Evolutionary conservation across 148 eudicot genomes (phyloP).

Genomic region (Amaranthus palmeri): DNA sequence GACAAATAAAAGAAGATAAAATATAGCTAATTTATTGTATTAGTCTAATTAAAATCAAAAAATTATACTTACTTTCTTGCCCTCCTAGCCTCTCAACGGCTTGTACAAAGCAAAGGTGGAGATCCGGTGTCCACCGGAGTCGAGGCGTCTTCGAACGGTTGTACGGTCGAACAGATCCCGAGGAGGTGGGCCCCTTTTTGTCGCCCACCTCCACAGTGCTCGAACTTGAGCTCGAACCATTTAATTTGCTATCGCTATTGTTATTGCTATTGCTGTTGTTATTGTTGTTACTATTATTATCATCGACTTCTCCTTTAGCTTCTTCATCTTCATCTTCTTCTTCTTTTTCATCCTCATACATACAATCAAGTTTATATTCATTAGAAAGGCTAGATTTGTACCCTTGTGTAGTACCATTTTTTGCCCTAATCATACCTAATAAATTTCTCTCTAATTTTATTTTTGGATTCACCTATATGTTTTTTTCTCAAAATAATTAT

Average conservation of each 20-base stretch:
- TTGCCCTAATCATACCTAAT: conserved; percentile 21
- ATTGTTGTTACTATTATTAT: neutral
- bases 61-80: conserved; percentile 62
- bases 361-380: conserved; percentile 16
- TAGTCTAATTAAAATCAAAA: neutral
- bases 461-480: conserved; percentile 13
- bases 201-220: conserved; percentile 67
- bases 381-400: conserved; percentile 35
- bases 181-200: conserved; percentile 35
- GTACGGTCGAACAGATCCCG: conserved; percentile 75
- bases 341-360: conserved; percentile 22
- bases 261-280: neutral
- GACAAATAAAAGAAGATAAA: too few relatives aligned
- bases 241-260: conserved; percentile 25
- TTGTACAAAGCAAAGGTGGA: conserved; percentile 77
- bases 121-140: conserved; percentile 92
- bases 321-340: conserved; percentile 13
- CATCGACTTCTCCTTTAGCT: conserved; percentile 14
- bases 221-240: conserved; percentile 66
- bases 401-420: conserved; percentile 32
- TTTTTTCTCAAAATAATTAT: conserved; percentile 4
- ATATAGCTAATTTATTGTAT: too few relatives aligned
- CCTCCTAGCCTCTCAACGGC: conserved; percentile 91
- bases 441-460: conserved; percentile 10
- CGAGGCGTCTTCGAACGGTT: conserved; percentile 78